Evolutionary conservation across 805 yeast genomes (phyloP).

Genomic region (Saturnispora saitoi): DNA sequence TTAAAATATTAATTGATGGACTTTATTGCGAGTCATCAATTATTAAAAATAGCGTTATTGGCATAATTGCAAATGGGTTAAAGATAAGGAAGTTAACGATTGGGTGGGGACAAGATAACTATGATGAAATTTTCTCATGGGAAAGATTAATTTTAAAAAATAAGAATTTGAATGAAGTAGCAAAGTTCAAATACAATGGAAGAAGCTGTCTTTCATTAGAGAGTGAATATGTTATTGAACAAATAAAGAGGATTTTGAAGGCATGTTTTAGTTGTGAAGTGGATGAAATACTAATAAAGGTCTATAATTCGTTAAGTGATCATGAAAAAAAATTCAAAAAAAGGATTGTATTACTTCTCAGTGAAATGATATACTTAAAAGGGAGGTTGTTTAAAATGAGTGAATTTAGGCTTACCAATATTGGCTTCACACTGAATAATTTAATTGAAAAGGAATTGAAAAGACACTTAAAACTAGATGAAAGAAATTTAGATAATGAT

Average conservation of each 20-base stretch:
- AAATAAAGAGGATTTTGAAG: slow-evolving; percentile 50
- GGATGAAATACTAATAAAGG: slow-evolving; percentile 35
- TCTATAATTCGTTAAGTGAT: slow-evolving; percentile 25
- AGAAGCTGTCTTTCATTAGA: slow-evolving; percentile 32
- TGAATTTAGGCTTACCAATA: slow-evolving; percentile 22
- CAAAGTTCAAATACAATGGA: slow-evolving; percentile 11
- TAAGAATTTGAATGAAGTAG: not conserved
- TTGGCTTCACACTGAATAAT: slow-evolving; percentile 23
- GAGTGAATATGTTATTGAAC: slow-evolving; percentile 46
- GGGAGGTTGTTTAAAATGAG: slow-evolving; percentile 46
- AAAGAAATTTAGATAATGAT: not conserved
- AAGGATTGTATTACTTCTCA: slow-evolving; percentile 56
- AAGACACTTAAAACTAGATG: slow-evolving; percentile 17
- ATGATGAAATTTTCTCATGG: slow-evolving; percentile 7
- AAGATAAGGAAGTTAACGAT: slow-evolving; percentile 52
- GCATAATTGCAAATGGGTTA: slow-evolving; percentile 25
- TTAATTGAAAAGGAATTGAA: slow-evolving; percentile 24
- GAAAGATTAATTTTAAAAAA: slow-evolving; percentile 7
- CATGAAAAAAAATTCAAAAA: slow-evolving; percentile 38
- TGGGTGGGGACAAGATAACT: slow-evolving; percentile 21
- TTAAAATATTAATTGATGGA: slow-evolving; percentile 53
- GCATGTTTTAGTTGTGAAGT: slow-evolving; percentile 51
- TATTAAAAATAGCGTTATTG: slow-evolving; percentile 10
- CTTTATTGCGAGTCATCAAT: slow-evolving; percentile 26
- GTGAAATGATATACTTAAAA: slow-evolving; percentile 52